Base-by-base conservation (phyloP, 768 basidiomycete species). In the Podaxis carcinomalis region DNA sequence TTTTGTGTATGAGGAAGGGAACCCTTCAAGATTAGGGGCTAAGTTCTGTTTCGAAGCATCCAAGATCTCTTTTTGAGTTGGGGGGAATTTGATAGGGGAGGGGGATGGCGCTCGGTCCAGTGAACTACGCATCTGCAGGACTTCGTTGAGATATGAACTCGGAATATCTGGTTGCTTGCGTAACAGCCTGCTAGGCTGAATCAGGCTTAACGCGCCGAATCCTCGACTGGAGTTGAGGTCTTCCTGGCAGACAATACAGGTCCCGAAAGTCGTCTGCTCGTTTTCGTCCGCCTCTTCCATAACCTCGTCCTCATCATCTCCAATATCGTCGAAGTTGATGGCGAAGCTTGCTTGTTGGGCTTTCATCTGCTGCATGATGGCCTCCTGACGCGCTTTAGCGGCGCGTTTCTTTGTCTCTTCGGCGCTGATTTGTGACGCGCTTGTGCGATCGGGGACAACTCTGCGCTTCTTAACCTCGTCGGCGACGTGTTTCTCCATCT, bases 211-310 rank as follows among this genome's bases (percentile, higher is more conserved):
- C 32, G 85, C 84, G 4, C 97, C 97, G 71, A 97, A 98, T 0
- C 91, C 73, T 28, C 83, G 81, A 14, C 80, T 74, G 2, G 81
- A 69, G 65, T 85, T 90, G 55, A 98, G 83, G 62, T 95, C 92
- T 69, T 98, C 97, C 70, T 98, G 97, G 66, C 97, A 99, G 9
- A 98, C 95, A 63, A 99, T 98, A 70, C 97, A 99, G n/a, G 89
- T 90, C 2, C 96, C 96, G 62, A 87, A 89, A 11, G 88, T 88
- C 2, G 46, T 25, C 25, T 55, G 52, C 5, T 81, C 70, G 21
- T 79, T 69, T 51, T 79, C 77, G 16, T 80, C 80, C 1, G 73
- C 75, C 6, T 80, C 75, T 7, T 82, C 81, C 62, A 65, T 83
- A 5, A 83, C 81, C 1, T 92, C 92, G 5, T 88, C 88, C 5